phyloP scores from a whole-genome alignment of 371 early-diverging fungal species.

The Coemansia sp. region DNA sequence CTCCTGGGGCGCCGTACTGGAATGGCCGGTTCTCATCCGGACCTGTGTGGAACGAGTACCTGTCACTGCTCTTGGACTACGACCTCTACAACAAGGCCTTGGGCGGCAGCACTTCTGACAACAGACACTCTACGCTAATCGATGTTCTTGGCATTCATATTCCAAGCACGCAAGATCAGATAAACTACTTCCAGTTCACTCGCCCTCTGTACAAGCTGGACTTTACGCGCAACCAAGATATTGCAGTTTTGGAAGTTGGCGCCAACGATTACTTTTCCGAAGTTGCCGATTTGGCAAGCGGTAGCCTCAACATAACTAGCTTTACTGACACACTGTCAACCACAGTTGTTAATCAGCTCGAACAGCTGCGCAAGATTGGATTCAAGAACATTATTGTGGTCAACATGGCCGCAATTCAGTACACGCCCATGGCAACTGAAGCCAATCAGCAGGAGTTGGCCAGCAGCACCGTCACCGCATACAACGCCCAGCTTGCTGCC shows the following conservation, averaged over 20 bases:
- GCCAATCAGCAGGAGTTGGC: conserved; percentile 5
- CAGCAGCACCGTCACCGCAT: background rate
- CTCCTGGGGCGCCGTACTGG: conserved; percentile 48
- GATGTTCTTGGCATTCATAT: conserved; percentile 16
- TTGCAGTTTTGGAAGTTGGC: conserved; percentile 46
- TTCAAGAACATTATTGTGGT: conserved; percentile 30
- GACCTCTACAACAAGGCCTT: conserved; percentile 38
- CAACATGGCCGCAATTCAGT: conserved; percentile 39
- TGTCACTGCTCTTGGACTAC: conserved; percentile 20
- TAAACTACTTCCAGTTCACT: conserved; percentile 33
- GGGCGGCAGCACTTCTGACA: conserved; percentile 42
- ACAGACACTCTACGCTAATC: conserved; percentile 13
- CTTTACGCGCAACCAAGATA: conserved; percentile 22
- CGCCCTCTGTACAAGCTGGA: conserved; percentile 14
- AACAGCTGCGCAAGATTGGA: conserved; percentile 22
- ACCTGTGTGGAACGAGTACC: conserved; percentile 55
- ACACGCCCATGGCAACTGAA: conserved; percentile 24
- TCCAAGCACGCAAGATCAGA: conserved; percentile 34
- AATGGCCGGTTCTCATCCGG: conserved; percentile 53
- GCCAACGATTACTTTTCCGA: conserved; percentile 41
- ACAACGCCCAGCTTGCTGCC: conserved; percentile 15
- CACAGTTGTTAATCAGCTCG: conserved; percentile 26
- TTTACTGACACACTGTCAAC: conserved; percentile 18
- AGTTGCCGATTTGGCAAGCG: background rate
- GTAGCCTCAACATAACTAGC: conserved; percentile 8